These are phyloP conservation scores for Hyaloscypha finlandica DNA, from an alignment of 495 filamentous ascomycete species.

Conservation along the genomic window DNA sequence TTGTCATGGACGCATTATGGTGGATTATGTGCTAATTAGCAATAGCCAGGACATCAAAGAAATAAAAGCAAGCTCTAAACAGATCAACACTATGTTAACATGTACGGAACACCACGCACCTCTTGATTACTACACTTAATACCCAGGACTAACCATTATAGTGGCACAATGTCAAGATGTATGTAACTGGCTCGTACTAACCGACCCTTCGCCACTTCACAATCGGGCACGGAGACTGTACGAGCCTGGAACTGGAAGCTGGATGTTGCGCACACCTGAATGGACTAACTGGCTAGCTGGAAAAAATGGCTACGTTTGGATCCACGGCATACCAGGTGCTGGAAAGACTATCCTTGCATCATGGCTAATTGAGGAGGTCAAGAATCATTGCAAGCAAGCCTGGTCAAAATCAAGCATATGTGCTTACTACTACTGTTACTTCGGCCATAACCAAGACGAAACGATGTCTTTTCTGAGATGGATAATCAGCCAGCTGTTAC, in stretches of 20 bases:
- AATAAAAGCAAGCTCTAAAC: no score
- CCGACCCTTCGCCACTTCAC: background rate
- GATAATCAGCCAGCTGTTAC: slow-evolving; percentile 27
- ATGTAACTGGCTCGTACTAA: slow-evolving; percentile 1
- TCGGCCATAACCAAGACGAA: slow-evolving; percentile 32
- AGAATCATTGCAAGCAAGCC: no score
- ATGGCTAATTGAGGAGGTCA: no score
- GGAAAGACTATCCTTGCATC: slow-evolving; percentile 36
- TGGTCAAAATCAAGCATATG: background rate
- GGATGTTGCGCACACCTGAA: background rate
- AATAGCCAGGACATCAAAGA: no score
- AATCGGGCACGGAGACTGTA: background rate
- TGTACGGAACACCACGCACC: no score
- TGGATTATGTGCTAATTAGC: no score
- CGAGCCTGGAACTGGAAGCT: slow-evolving; percentile 9
- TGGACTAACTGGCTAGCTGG: slow-evolving; percentile 25
- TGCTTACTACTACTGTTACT: slow-evolving; percentile 36
- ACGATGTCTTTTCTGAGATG: slow-evolving; percentile 29
- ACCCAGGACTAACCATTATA: no score
- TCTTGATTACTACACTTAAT: background rate
- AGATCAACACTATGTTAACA: no score
- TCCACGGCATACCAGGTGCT: slow-evolving; percentile 34
- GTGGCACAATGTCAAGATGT: no score
- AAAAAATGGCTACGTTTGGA: slow-evolving; percentile 25
- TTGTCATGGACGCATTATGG: no score